Conservation (phyloP, 2,329 filamentous ascomycete genomes). For the Phialocephala sp. region DNA sequence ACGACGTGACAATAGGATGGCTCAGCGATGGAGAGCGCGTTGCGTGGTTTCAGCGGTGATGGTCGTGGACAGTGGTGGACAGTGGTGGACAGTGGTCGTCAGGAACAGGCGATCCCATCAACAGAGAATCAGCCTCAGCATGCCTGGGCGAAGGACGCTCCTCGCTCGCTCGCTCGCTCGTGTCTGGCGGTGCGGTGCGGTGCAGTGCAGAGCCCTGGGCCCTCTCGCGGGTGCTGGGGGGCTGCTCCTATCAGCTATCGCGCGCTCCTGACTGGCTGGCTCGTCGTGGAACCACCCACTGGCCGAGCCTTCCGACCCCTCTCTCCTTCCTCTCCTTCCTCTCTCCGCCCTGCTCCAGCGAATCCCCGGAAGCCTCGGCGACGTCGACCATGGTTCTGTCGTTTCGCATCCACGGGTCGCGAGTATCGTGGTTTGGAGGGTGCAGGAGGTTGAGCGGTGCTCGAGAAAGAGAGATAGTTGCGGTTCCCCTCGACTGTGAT, state of each 20-base stretch:
- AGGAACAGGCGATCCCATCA: conserved; percentile 22
- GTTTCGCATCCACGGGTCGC: conserved; percentile 5
- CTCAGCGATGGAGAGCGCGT: conserved; percentile 3
- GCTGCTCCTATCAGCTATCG: conserved; percentile 2
- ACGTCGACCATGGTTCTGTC: not conserved
- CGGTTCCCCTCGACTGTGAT: not conserved
- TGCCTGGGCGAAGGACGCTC: conserved; percentile 23
- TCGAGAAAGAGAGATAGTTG: not conserved
- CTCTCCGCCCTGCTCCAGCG: not conserved
- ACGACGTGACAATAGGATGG: conserved; percentile 11
- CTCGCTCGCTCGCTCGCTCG: not conserved
- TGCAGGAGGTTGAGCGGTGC: not conserved
- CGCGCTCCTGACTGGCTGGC: conserved; percentile 8
- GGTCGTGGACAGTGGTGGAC: conserved; percentile 15
- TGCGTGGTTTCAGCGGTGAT: conserved; percentile 8
- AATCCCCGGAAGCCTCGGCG: not conserved
- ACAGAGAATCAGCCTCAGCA: conserved; percentile 34
- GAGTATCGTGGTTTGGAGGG: not conserved
- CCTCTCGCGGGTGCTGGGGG: too few species aligned
- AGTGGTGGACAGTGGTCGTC: conserved; percentile 17
- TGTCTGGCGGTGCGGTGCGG: not conserved
- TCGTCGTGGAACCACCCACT: not conserved
- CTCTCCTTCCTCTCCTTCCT: conserved; percentile 2
- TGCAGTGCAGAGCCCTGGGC: too few species aligned
- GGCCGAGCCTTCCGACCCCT: conserved; percentile 20